Base-by-base conservation (phyloP, 2,329 filamentous ascomycete species). In the Penicillium freii region DNA sequence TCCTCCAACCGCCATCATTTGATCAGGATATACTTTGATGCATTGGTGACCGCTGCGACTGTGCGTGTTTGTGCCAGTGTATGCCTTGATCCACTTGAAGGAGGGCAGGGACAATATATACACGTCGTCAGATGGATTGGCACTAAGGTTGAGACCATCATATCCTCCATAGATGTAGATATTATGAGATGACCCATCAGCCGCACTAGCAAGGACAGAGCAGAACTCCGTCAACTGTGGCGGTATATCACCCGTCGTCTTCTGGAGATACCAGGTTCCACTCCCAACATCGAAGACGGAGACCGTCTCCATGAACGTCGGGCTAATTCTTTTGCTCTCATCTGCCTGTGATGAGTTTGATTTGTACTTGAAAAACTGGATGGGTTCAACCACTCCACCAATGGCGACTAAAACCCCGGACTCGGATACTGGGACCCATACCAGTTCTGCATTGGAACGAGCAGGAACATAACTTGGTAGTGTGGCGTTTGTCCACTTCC, bases 391-490 rank as follows among this genome's bases (percentile, higher is more conserved):
- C 5, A 73, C 67, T 17, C 76, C 76, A 6, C 76, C 76, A 36
- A 78, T 72, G 3, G 70, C 71, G 7, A 78, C 66, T 3, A 78
- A 58, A 3, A 72, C 63, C 3, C 76, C 76, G 2, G 66, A 65
- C 1, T 71, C 64, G 1, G 73, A 72, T 0, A 76, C 71, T 6
- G 76, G 76, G 8, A 78, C 62, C 87, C 88, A 91, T 0, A 88
- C 85, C 1, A 88, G 76, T 57, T 88, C 87, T 0, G 86, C 80
- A 62, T 83, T 85, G 4, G 86, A 84, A 17, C 88, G 82, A 0
- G 82, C 82, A 5, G 75, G 71, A 7, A 88, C 75, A 4, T 68
- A 62, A 0, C 65, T 40, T 0, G 82, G 81, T 3, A 90, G 69
- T 0, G 84, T 83, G 1, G 50, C 61, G 62, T 89, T 90, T 7